Base-by-base conservation (phyloP, 2,329 filamentous ascomycete species). In the Sporothrix euskadiensis region DNA sequence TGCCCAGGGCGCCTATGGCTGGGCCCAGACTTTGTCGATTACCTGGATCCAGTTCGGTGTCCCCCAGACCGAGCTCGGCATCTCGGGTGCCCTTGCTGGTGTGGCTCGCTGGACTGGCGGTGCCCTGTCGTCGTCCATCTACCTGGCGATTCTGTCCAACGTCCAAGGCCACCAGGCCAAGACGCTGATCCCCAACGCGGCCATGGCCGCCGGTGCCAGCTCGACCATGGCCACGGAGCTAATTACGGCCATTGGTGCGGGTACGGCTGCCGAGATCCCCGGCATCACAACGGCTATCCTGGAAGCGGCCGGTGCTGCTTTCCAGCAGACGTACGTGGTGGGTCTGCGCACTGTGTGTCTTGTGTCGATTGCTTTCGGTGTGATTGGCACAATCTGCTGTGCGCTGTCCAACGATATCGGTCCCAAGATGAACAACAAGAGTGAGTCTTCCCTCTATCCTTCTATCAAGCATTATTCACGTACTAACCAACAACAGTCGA, bases 41-140 rank as follows among this genome's bases (percentile, higher is more conserved):
- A 82, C 84, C 1, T 82, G 83, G 73, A 84, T 82, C 9, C 84
- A 85, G 76, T 82, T 85, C 73, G 84, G 84, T 16, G 83, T 84
- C 4, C 80, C 83, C 16, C 85, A 86, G 74, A 80, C 82, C 16
- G 83, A 85, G 65, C 80, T 86, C 0, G 84, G 84, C 16, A 81
- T 84, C 22, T 80, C 79, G 61, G 83, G 83, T 56, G 84, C 82
- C 69, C 79, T 84, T 8, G 79, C 81, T 5, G 83, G 83, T n/a
- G 81, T 83, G 4, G 81, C 82, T 41, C 79, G 83, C 5, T 85
- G 82, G 75, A 81, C 83, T 3, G 83, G 82, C 57, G 83, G 83
- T 22, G 79, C 81, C 7, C 79, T 84, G 68, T 83, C 82, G 59
- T 80, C 79, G 39, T 79, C 81, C 2, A 79, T 83, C 35, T 85